These are phyloP conservation scores for Skeletonema potamos DNA, from an alignment of 108 stramenopile genomes.

Conservation along the genomic window DNA sequence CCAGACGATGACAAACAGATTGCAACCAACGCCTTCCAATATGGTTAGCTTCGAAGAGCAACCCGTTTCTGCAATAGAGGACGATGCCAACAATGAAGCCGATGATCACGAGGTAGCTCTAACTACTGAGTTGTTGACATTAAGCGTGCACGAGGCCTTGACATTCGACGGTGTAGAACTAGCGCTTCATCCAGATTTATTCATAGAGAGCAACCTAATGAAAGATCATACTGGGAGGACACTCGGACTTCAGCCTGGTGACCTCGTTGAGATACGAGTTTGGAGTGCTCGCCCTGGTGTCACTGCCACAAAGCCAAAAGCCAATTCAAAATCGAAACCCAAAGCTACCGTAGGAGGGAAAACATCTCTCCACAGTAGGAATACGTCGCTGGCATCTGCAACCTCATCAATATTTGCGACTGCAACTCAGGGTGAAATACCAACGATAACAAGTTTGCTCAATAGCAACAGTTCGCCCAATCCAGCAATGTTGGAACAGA, in stretches of 20 bases:
- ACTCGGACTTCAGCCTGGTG: slow-evolving; percentile 45
- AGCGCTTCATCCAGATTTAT: slow-evolving; percentile 82
- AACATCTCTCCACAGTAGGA: slow-evolving; percentile 1
- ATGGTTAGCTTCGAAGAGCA: background rate
- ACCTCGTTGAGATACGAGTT: slow-evolving; percentile 83
- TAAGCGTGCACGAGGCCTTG: slow-evolving; percentile 82
- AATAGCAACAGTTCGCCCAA: background rate
- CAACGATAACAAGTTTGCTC: too few species aligned
- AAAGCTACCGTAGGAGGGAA: slow-evolving; percentile 5
- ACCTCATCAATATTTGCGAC: background rate
- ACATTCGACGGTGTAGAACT: slow-evolving; percentile 84
- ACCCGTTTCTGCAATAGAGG: background rate
- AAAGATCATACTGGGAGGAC: slow-evolving; percentile 6
- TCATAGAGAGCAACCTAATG: slow-evolving; percentile 20
- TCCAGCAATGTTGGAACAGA: background rate
- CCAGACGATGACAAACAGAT: background rate
- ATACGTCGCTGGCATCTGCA: slow-evolving; percentile 3
- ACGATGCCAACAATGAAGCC: background rate
- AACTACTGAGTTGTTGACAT: slow-evolving; percentile 65
- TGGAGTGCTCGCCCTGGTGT: slow-evolving; percentile 62
- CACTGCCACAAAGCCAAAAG: slow-evolving; percentile 9
- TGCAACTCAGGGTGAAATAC: too few species aligned
- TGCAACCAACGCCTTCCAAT: background rate
- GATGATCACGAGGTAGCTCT: slow-evolving; percentile 27
- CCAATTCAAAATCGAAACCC: slow-evolving; percentile 1